A percentile compares a stretch with the other conserved stretches of the same genome.
Evolutionary conservation across 495 filamentous ascomycete genomes (phyloP).

Genomic region (Tuber melanosporum): DNA sequence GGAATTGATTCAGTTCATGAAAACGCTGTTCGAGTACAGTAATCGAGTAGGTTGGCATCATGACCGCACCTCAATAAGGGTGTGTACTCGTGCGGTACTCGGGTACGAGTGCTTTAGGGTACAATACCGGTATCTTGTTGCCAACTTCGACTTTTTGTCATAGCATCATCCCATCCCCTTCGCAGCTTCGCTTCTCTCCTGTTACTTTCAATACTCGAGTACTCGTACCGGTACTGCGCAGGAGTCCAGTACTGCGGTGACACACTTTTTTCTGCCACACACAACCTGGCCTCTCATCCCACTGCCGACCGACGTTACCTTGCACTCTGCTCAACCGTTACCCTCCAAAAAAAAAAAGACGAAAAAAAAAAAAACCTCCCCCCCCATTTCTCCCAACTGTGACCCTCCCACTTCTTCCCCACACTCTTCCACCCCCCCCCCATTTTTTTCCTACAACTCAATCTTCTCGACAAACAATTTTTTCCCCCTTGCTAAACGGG

Average conservation of each 20-base stretch:
- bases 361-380: background rate
- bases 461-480: constrained; percentile 27
- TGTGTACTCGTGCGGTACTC: background rate
- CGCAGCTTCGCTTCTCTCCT: too few species aligned
- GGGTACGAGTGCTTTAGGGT: too few species aligned
- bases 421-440: constrained; percentile 25
- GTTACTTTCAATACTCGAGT: too few species aligned
- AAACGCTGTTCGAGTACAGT: background rate
- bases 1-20: background rate
- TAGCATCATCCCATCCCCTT: background rate
- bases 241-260: background rate
- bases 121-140: background rate
- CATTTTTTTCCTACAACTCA: background rate
- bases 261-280: background rate
- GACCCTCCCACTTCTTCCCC: constrained; percentile 15
- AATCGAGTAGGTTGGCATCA: background rate
- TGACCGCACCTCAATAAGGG: background rate
- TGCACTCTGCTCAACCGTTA: background rate
- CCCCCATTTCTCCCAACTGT: constrained; percentile 21
- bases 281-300: background rate
- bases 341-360: background rate
- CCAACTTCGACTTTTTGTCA: background rate
- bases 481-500: constrained; percentile 17
- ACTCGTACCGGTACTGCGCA: too few species aligned
- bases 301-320: background rate